Evolutionary conservation across 257 asterid species (phyloP), one percentile per base, ranked within the genome.

Genomic region (Jasminum sambac): DNA sequence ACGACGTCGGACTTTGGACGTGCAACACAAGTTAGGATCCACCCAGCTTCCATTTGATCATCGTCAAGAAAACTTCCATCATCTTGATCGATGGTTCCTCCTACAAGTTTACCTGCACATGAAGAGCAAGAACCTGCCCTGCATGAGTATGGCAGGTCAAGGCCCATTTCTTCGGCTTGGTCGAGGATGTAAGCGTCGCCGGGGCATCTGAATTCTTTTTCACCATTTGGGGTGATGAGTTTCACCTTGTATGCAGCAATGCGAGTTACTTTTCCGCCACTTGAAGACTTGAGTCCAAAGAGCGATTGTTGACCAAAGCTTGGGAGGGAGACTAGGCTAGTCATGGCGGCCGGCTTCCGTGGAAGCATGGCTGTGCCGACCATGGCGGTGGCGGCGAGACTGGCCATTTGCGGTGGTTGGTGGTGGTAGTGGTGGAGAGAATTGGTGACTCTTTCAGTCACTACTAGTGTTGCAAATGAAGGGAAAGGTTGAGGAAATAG

Each of bases 61-160:
- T 88, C 97, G n/a, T 92, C 97, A 19, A 92, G 96, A 74, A 80
- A 92, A 78, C 83, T 88, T 0, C 68, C 66, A 69, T 92, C 98
- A 17, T 89, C 63, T 81, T 92, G 98, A 77, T 92, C 98, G 0
- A 92, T 88, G 40, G 0, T 12, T 6, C 98, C 96, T 30, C 63
- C 17, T 5, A 81, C 10, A 2, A 92, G 61, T 69, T 88, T 88
- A 0, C 95, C 97, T 44, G 90, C 93, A 78, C 97, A 92, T 11
- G 93, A 81, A 64, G 97, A 92, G 85, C 98, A 92, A 0, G 98
- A 83, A 0, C 97, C 97, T 6, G 97, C 90, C 62, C 98, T 86
- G 91, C 98, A 92, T 0, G 97, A 90, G 86, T 77, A 90, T 0
- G 98, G 97, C 42, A 88, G 78, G 0, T 90, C 98, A 5, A 72